A percentile compares a stretch with the other conserved stretches of the same genome.
Evolutionary conservation across 768 basidiomycete species (phyloP).

Genomic region (Russula olivacea): DNA sequence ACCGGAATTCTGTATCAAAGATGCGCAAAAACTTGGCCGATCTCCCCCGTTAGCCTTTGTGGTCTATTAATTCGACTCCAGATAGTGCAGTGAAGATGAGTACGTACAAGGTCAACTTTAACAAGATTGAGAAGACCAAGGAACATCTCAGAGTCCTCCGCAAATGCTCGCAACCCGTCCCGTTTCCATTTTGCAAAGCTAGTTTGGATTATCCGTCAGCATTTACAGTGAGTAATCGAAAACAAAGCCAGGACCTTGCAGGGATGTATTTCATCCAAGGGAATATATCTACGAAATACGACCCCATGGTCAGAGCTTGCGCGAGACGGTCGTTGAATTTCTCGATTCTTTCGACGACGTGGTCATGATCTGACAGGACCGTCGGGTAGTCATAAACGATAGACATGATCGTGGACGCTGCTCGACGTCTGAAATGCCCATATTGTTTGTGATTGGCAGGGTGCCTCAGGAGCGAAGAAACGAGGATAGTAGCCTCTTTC

Average conservation of each 20-base stretch:
- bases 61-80: not conserved
- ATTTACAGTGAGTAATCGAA: not conserved
- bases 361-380: not conserved
- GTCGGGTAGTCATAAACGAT: conserved; percentile 27
- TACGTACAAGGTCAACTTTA: conserved; percentile 15
- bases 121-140: conserved; percentile 22
- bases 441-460: conserved; percentile 28
- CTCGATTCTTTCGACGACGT: not conserved
- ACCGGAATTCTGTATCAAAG: not conserved
- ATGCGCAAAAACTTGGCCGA: not conserved
- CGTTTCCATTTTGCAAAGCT: conserved; percentile 29
- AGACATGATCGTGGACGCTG: conserved; percentile 30
- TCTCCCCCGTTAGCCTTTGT: not conserved
- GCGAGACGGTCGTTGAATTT: not conserved
- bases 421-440: conserved; percentile 28
- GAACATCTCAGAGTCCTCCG: conserved; percentile 10
- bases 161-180: conserved; percentile 17
- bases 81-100: no score
- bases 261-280: conserved; percentile 19
- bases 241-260: not conserved
- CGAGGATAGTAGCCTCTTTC: conserved; percentile 30
- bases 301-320: not conserved
- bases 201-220: not conserved
- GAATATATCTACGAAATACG: not conserved
- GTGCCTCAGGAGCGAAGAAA: conserved; percentile 28